phyloP scores from a whole-genome alignment of 768 basidiomycete genomes.

The Pleurotus tuber-regium region DNA sequence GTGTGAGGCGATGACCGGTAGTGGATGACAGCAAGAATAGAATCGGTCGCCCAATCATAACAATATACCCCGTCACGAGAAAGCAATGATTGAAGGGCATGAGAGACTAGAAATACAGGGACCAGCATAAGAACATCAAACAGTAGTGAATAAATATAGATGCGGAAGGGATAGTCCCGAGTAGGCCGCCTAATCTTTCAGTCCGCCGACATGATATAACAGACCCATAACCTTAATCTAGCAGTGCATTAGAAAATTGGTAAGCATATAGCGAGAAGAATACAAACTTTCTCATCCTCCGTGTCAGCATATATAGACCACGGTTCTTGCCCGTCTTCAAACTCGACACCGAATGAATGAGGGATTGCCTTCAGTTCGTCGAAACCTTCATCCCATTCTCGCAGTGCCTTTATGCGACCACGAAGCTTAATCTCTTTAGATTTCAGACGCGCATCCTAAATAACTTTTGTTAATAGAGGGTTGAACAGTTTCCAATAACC shows the following conservation, averaged over 20 bases:
- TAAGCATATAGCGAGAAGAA: background rate
- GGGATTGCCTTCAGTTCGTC: conserved; percentile 66
- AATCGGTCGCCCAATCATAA: background rate
- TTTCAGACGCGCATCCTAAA: conserved; percentile 35
- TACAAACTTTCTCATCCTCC: conserved; percentile 58
- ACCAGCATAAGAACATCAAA: background rate
- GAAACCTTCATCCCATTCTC: conserved; percentile 60
- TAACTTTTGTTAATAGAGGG: no score
- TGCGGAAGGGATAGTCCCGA: background rate
- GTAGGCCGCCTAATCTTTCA: background rate
- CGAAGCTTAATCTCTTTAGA: conserved; percentile 46
- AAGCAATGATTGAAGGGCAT: background rate
- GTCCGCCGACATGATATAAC: conserved; percentile 27
- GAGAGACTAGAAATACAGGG: background rate
- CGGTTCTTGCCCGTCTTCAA: conserved; percentile 41
- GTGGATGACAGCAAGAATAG: background rate
- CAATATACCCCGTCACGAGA: background rate
- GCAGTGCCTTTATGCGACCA: conserved; percentile 42
- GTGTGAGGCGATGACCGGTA: background rate
- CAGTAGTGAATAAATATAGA: background rate
- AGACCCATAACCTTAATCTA: conserved; percentile 48
- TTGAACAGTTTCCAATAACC: conserved; percentile 13
- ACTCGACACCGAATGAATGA: conserved; percentile 65
- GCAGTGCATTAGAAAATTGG: conserved; percentile 5
- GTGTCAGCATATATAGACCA: conserved; percentile 64